Evolutionary conservation across 352 stramenopile species (phyloP), one percentile per base, ranked within the genome.

Genomic region (Phytophthora idaei): DNA sequence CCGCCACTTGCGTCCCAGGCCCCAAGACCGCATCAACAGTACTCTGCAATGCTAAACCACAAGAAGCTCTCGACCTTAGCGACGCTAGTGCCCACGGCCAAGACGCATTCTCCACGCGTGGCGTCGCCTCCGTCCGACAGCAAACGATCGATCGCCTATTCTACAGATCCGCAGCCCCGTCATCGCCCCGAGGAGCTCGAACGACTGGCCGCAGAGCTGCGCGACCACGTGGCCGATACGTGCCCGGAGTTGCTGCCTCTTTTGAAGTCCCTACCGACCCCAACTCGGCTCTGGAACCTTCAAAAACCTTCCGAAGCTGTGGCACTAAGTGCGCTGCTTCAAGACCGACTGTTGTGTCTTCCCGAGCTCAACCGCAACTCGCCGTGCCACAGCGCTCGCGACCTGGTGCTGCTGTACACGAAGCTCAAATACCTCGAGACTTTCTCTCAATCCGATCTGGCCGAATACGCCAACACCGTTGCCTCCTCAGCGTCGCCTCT

Each of bases 341-440:
- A 95, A 34, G 86, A 92, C 37, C 83, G 84, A 17, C 57, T 93
- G 61, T 64, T 95, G 29, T 89, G 82, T 57, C 71, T 92, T 10
- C 85, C 84, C 1, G 87, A 92, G 60, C 70, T 92, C 39, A 93
- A 92, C 71, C 87, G 81, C 59, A 90, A 80, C 71, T 92, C 87
- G 29, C 83, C 87, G 28, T 92, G 83, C 74, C 92, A 92, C 73
- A 93, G 77, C 46, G 87, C 87, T 17, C 83, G 87, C 12, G 80
- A 73, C 32, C 85, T 95, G 46, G 81, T 95, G 59, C 69, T 93
- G 67, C 80, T 93, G 29, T 95, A 90, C 65, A 95, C 85, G 29
- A 95, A 95, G 67, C 74, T 93, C 57, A 84, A 87, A 57, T 95
- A 95, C 69, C 70, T 95, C 12, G 85, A 87, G 69, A 92, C 85